Evolutionary conservation across 2,329 filamentous ascomycete genomes (phyloP), one percentile per base, ranked within the genome.

Genomic region (Ophiostoma australiae): DNA sequence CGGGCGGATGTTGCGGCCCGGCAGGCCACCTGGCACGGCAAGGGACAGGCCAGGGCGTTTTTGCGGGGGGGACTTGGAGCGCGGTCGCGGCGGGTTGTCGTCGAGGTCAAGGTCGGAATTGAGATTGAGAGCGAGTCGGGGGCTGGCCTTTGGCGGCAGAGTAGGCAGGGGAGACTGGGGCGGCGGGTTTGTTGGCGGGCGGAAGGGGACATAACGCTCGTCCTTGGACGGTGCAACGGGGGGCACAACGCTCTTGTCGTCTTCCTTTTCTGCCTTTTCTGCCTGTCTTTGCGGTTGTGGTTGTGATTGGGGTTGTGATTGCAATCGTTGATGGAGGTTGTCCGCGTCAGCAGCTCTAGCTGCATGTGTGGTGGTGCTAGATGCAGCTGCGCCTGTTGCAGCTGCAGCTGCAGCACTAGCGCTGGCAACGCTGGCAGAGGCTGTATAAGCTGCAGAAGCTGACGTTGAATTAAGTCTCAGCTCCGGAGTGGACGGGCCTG

Each of bases 401-500:
- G 35, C 66, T 39, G 58, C 58, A 11, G 67, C 70, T 8, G 68
- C 23, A 61, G 68, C 48, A 3, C 55, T 35, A 17, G 68, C 31
- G 15, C 27, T 52, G 3, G 67, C 23, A 4, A 65, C 44, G 33
- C 58, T 27, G 55, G 44, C 44, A 66, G 35, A n/a, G 11, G 44
- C 44, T 48, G 44, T 20, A 17, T 17, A n/a, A 10, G 52, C 23
- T 15, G 55, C 55, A 61, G 23, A 61, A 39, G 44, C 67, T 58
- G 61, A 67, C 52, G 83, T 86, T 58, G 78, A 75, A 68, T 81
- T 76, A 70, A 87, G 78, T 72, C 83, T 84, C 69, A 87, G 81
- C 71, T 83, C 81, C 10, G 84, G 77, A 4, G 87, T 80, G 67
- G 83, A 81, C 44, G 84, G 76, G 72, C 78, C 81, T 69, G 80